Conservation (phyloP, 176 grass and related monocot genomes). For the Cenchrus fungigraminus region DNA sequence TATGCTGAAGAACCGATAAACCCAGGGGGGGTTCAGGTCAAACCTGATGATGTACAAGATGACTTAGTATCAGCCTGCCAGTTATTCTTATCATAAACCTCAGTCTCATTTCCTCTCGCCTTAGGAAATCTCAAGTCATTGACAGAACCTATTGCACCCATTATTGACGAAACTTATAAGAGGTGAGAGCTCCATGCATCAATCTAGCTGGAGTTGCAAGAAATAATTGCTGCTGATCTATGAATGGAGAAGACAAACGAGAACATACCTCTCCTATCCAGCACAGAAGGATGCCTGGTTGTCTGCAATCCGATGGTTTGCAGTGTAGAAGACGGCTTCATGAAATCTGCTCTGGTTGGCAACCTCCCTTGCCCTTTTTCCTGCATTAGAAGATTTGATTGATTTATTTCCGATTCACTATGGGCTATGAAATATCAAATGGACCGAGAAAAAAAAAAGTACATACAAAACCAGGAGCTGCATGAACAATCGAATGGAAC, state of each 20-base stretch:
- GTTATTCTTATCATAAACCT: conserved; percentile 37
- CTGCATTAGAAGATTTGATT: conserved; percentile 5
- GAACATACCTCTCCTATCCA: conserved; percentile 47
- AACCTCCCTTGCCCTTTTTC: conserved; percentile 36
- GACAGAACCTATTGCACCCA: conserved; percentile 45
- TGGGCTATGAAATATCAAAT: conserved; percentile 12
- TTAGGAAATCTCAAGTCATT: conserved; percentile 56
- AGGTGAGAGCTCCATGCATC: conserved; percentile 40
- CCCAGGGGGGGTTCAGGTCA: conserved; percentile 10
- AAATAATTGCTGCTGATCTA: conserved; percentile 1
- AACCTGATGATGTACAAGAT: conserved; percentile 61
- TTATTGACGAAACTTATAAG: conserved; percentile 15
- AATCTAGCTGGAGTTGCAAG: conserved; percentile 34
- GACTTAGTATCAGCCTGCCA: conserved; percentile 50
- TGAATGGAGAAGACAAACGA: not conserved
- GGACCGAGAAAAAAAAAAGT: conserved; percentile 1
- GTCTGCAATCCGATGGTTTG: conserved; percentile 47
- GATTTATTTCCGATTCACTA: not conserved
- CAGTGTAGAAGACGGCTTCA: conserved; percentile 40
- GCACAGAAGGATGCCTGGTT: conserved; percentile 44
- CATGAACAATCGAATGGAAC: conserved; percentile 12
- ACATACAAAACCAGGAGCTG: not conserved
- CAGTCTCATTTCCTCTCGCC: conserved; percentile 49
- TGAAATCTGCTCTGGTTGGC: conserved; percentile 46
- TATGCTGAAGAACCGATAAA: conserved; percentile 16